A percentile compares a stretch with the other conserved stretches of the same genome.
phyloP scores from a whole-genome alignment of 1,284 basidiomycete genomes.

The Entoloma clypeatum region DNA sequence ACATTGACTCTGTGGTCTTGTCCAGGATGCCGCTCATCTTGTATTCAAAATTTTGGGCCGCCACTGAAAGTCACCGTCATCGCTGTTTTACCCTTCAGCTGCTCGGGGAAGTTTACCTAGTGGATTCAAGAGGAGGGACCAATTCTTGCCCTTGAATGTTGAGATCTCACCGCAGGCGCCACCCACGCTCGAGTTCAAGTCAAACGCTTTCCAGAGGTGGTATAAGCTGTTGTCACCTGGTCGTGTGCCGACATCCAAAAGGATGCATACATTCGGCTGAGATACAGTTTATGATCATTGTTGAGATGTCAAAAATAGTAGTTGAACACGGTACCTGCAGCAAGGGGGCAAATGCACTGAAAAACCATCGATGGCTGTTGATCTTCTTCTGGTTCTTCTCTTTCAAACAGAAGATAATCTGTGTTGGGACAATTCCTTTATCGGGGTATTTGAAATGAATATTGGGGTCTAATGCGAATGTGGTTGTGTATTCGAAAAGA shows the following conservation, averaged over 20 bases:
- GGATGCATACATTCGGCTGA: slow-evolving; percentile 83
- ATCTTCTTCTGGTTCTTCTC: slow-evolving; percentile 97
- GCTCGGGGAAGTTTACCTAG: slow-evolving; percentile 53
- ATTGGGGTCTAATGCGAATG: slow-evolving; percentile 85
- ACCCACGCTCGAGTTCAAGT: slow-evolving; percentile 88
- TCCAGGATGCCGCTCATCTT: slow-evolving; percentile 92
- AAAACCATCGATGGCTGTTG: slow-evolving; percentile 94
- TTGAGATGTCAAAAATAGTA: slow-evolving; percentile 1
- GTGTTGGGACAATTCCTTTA: slow-evolving; percentile 90
- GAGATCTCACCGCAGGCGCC: slow-evolving; percentile 97
- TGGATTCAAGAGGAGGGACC: slow-evolving; percentile 79
- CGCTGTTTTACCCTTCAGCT: background rate
- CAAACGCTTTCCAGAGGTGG: slow-evolving; percentile 93
- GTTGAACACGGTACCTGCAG: slow-evolving; percentile 51
- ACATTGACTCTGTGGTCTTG: slow-evolving; percentile 91
- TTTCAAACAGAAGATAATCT: slow-evolving; percentile 92
- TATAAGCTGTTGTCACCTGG: slow-evolving; percentile 86
- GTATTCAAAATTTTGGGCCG: slow-evolving; percentile 94
- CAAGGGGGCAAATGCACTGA: slow-evolving; percentile 82
- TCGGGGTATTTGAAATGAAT: slow-evolving; percentile 94
- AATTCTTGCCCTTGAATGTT: slow-evolving; percentile 86
- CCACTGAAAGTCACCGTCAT: slow-evolving; percentile 48
- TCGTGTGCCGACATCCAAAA: slow-evolving; percentile 92
- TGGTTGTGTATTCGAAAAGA: slow-evolving; percentile 93
- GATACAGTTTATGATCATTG: slow-evolving; percentile 5